Conservation (phyloP, 202 grass and related monocot genomes). For the Schoenoplectus tabernaemontani region DNA sequence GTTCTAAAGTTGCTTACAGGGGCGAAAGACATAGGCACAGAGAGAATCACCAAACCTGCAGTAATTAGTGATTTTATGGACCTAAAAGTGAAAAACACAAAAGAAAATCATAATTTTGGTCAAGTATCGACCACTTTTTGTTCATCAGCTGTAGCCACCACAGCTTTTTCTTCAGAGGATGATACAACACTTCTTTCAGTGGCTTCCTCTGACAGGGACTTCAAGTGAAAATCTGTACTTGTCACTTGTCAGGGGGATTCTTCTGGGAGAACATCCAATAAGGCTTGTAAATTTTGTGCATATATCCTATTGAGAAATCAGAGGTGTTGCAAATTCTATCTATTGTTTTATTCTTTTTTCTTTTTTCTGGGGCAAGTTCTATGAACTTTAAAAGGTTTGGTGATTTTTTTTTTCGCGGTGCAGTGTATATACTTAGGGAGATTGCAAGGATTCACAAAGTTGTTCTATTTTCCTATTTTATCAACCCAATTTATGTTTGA, state of each 20-base stretch:
- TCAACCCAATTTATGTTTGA: not conserved
- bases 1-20: conserved; percentile 57
- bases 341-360: not conserved
- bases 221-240: not conserved
- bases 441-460: not conserved
- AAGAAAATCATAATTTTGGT: conserved; percentile 11
- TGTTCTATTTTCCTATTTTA: not conserved
- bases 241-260: not conserved
- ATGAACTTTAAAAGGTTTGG: conserved; percentile 3
- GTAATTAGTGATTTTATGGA: conserved; percentile 71
- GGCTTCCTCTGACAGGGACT: conserved; percentile 33
- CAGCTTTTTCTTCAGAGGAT: conserved; percentile 40
- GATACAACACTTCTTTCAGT: conserved; percentile 17
- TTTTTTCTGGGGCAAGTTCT: not conserved
- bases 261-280: not conserved
- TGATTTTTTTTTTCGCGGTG: not conserved
- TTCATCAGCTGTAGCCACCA: conserved; percentile 31
- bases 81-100: conserved; percentile 48
- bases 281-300: conserved; percentile 17
- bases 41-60: conserved; percentile 57
- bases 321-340: not conserved
- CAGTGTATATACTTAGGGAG: not conserved
- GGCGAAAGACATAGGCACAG: conserved; percentile 25
- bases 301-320: not conserved
- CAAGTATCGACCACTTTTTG: conserved; percentile 28